Evolutionary conservation across 179 eudicot species (phyloP).

Genomic region (Silene vulgaris): DNA sequence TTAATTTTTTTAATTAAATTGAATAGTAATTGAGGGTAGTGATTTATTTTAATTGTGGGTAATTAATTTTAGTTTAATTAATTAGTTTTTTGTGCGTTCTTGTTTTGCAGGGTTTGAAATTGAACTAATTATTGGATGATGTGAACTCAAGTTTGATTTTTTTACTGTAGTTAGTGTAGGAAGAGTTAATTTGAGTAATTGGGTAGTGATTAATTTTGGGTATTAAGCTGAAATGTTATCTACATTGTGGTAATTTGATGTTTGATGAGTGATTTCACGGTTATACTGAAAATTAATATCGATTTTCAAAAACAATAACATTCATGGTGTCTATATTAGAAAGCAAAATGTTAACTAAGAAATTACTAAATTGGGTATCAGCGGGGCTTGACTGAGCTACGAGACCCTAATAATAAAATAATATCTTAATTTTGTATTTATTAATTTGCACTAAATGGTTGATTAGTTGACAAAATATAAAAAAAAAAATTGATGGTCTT

Average conservation of each 20-base stretch:
- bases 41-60: neutral
- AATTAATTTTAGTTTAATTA: neutral
- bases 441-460: too few species aligned
- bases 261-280: constrained; percentile 11
- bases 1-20: neutral
- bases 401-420: too few species aligned
- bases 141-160: neutral
- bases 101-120: constrained; percentile 14
- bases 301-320: too few species aligned
- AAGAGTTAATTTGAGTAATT: constrained; percentile 3
- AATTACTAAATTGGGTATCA: too few species aligned
- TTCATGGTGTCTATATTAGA: too few species aligned
- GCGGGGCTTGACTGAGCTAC: too few species aligned
- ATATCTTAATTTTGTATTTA: too few species aligned
- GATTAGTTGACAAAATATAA: too few species aligned
- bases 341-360: too few species aligned
- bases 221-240: constrained; percentile 8
- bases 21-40: neutral
- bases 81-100: constrained; percentile 10
- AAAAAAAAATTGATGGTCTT: too few species aligned
- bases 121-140: constrained; percentile 7
- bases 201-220: constrained; percentile 18
- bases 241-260: neutral
- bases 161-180: neutral
- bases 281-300: too few species aligned